Base-by-base conservation (phyloP, 306 rosid species). In the Dalbergia cochinchinensis region DNA sequence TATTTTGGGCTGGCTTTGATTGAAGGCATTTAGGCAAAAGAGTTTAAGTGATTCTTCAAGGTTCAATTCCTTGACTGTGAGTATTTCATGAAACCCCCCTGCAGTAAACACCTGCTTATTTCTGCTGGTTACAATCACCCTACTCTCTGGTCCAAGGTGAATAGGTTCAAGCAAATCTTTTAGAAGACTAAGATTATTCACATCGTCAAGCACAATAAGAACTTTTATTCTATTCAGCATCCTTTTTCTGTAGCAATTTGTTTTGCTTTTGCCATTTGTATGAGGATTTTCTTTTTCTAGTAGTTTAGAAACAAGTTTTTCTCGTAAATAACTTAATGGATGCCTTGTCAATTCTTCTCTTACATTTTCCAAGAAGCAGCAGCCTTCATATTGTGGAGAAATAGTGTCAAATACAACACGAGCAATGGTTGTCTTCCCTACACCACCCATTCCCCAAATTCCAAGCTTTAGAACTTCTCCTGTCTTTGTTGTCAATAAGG, bases 381-480 rank as follows among this genome's bases (percentile, higher is more conserved):
- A 22, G 15, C 39, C 65, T 5, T 60, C 64, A 3, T 59, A 59
- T 20, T 59, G 64, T 1, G 14, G 64, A 59, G 64, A 59, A 59
- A 20, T 20, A 4, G 1, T 59, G 35, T 59, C 64, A 59, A 20
- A 59, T 26, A 59, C 64, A 59, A 4, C 15, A 19, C 5, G 37
- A 59, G 64, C 64, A 59, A 59, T 59, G 34, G 64, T 19, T 4
- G 64, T 59, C 64, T 59, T 59, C 22, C 64, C 64, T 8, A 59
- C 22, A 14, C 64, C 64, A 4, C 35, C 64, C 64, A 59, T 59
- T 5, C 64, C 64, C 64, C 64, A 60, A 60, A 60, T 22, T 22
- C 65, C 65, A 22, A 60, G 13, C 34, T 16, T 11, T 26, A 0
- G 2, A 60, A 60, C n/a, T 22, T 60, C 37, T 60, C 5, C 3